A percentile compares a stretch with the other conserved stretches of the same genome.
Conservation (phyloP, 2,329 filamentous ascomycete genomes). For the Aspergillus proliferans region DNA sequence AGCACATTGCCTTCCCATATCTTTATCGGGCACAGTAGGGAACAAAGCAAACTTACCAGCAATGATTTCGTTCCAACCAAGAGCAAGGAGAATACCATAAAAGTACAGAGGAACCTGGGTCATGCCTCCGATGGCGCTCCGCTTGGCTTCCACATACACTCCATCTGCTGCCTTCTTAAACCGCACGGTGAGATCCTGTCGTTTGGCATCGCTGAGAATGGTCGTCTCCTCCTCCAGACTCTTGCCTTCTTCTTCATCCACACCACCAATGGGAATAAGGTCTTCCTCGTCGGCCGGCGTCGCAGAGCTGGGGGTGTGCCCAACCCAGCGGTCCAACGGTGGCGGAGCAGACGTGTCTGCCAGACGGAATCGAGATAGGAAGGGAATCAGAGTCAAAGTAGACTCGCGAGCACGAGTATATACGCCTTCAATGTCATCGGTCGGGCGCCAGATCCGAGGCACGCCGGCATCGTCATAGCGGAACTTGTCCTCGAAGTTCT, state of each 20-base stretch:
- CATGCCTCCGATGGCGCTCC: constrained; percentile 90
- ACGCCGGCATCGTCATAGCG: constrained; percentile 93
- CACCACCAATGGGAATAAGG: constrained; percentile 77
- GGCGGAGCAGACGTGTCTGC: constrained; percentile 68
- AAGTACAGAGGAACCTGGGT: constrained; percentile 93
- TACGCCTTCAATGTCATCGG: constrained; percentile 91
- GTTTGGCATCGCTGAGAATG: constrained; percentile 81
- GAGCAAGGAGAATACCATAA: constrained; percentile 76
- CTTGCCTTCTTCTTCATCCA: constrained; percentile 92
- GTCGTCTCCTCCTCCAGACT: constrained; percentile 95
- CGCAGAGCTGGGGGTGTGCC: constrained; percentile 65
- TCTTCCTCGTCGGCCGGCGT: constrained; percentile 86
- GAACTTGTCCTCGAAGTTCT: constrained; percentile 99
- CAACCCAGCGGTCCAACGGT: constrained; percentile 78
- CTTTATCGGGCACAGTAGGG: neutral
- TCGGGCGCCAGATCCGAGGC: constrained; percentile 91
- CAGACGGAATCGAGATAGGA: constrained; percentile 78
- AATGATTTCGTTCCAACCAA: constrained; percentile 98
- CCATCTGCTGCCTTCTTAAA: constrained; percentile 99
- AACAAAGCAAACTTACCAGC: constrained; percentile 59
- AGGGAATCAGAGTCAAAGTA: constrained; percentile 81
- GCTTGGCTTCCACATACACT: constrained; percentile 96
- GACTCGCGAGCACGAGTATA: constrained; percentile 91
- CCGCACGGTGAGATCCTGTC: constrained; percentile 81
- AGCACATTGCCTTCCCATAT: neutral